Percentiles rank a stretch among this genome's conserved stretches.
phyloP scores from a whole-genome alignment of 495 filamentous ascomycete genomes.

The Annulohypoxylon moriforme region DNA sequence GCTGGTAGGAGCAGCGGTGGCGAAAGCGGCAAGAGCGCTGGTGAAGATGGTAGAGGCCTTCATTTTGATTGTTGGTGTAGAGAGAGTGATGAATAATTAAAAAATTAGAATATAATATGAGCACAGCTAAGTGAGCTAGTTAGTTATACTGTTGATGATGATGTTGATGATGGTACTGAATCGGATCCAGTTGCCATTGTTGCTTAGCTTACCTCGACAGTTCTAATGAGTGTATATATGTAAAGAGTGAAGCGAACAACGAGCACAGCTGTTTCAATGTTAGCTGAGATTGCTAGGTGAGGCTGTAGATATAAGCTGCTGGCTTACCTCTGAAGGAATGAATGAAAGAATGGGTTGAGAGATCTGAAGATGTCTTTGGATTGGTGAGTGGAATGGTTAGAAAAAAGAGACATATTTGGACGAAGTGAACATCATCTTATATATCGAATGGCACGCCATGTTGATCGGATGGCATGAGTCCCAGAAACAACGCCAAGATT shows the following conservation, averaged over 20 bases:
- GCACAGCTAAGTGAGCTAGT: constrained; percentile 55
- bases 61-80: constrained; percentile 53
- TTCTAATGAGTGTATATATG: constrained; percentile 53
- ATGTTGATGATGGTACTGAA: background rate
- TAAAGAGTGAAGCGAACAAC: constrained; percentile 61
- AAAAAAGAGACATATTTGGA: constrained; percentile 44
- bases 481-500: constrained; percentile 55
- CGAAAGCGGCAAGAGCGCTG: constrained; percentile 55
- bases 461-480: constrained; percentile 51
- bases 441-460: constrained; percentile 48
- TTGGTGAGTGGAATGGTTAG: constrained; percentile 55
- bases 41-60: constrained; percentile 56
- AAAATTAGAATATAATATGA: constrained; percentile 55
- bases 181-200: background rate
- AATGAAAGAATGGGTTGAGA: constrained; percentile 54
- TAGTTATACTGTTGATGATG: constrained; percentile 25
- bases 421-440: constrained; percentile 51
- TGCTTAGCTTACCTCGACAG: constrained; percentile 53
- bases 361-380: constrained; percentile 49
- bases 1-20: constrained; percentile 52
- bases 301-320: constrained; percentile 8
- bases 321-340: constrained; percentile 61
- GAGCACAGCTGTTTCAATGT: constrained; percentile 60
- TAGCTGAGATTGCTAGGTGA: constrained; percentile 27
- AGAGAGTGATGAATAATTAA: constrained; percentile 50